Conservation (phyloP, 2,329 filamentous ascomycete species). For the Raffaelea albimanens region DNA sequence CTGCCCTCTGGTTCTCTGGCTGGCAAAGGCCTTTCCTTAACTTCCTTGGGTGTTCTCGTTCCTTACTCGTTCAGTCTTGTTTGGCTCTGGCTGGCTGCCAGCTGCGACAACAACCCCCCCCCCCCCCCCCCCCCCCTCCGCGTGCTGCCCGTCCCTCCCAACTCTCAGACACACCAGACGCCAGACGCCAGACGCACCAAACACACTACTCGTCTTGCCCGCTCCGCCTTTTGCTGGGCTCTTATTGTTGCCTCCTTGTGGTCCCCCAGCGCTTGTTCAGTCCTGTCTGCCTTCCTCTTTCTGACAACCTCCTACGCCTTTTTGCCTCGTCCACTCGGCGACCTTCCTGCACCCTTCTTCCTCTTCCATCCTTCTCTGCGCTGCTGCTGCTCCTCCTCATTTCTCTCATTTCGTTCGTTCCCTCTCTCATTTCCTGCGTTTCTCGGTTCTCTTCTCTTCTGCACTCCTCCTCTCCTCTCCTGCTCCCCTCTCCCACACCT, state of each 20-base stretch:
- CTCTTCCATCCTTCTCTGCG: neutral
- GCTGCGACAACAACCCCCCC: constrained; percentile 2
- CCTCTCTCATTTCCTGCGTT: neutral
- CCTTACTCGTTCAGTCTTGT: neutral
- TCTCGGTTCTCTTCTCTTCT: neutral
- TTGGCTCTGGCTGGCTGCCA: neutral
- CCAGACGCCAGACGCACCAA: no score
- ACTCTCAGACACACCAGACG: neutral
- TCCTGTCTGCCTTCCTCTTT: constrained; percentile 6
- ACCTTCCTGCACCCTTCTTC: neutral
- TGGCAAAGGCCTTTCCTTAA: no score
- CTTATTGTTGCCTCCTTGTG: neutral
- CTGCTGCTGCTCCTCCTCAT: neutral
- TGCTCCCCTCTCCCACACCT: neutral
- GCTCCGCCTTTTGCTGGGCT: constrained; percentile 3
- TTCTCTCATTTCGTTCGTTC: neutral
- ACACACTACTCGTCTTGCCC: no score
- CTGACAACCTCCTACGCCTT: neutral
- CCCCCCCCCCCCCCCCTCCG: neutral
- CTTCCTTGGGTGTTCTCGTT: neutral
- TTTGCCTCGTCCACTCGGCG: neutral
- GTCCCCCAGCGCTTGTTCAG: no score
- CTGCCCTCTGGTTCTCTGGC: constrained; percentile 1
- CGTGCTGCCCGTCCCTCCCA: neutral
- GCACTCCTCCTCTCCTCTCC: neutral